phyloP scores from a whole-genome alignment of 257 asterid genomes.

The Nicotiana obtusifolia region DNA sequence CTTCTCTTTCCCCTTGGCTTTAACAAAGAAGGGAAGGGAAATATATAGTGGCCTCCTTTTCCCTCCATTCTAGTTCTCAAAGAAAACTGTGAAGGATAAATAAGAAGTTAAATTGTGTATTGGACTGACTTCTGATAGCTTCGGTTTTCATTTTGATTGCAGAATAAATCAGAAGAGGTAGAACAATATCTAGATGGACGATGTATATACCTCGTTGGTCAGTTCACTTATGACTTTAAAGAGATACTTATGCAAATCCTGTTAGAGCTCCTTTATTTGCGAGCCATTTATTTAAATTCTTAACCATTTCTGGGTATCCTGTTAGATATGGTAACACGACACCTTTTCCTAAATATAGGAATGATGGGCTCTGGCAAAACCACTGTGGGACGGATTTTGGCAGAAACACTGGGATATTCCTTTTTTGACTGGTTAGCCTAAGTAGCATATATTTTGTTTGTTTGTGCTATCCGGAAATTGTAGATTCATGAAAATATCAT shows the following conservation, averaged over 20 bases:
- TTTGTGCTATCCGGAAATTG: background rate
- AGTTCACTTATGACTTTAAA: constrained; percentile 22
- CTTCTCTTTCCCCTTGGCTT: background rate
- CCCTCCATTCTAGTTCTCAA: background rate
- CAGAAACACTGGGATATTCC: constrained; percentile 75
- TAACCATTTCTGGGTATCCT: background rate
- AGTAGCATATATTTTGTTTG: constrained; percentile 9
- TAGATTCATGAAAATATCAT: background rate
- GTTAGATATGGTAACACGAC: background rate
- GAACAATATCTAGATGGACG: constrained; percentile 65
- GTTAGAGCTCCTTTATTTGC: background rate
- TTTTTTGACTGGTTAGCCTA: constrained; percentile 77
- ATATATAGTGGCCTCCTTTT: background rate
- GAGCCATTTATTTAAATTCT: background rate
- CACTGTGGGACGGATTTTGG: constrained; percentile 77
- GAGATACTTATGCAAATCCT: background rate
- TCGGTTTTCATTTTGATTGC: constrained; percentile 32
- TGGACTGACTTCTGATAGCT: background rate
- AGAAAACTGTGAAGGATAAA: background rate
- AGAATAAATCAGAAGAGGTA: constrained; percentile 62
- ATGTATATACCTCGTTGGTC: constrained; percentile 83
- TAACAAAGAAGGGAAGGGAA: background rate
- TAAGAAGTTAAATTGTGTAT: background rate
- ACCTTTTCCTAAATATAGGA: constrained; percentile 38
- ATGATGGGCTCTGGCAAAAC: constrained; percentile 99